Evolutionary conservation across 805 yeast genomes (phyloP), one percentile per base, ranked within the genome.

Genomic region (Komagataella ulmi): DNA sequence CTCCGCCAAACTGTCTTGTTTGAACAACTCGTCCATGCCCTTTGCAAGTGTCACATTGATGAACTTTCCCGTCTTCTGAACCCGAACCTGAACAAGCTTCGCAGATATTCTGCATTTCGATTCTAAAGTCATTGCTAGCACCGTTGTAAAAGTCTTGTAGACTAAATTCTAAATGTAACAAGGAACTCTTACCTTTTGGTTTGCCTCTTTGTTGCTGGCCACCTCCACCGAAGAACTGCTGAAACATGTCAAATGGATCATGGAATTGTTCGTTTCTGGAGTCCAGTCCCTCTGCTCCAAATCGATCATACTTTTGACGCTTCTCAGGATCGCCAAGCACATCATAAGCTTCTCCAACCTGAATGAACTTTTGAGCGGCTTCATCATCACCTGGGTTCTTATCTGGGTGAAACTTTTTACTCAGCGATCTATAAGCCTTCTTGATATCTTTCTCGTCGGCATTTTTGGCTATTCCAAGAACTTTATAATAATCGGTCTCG

Each of bases 291-390:
- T 83, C 91, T 54, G 77, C 80, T 30, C 99, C 99, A 60, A 72
- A 85, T 49, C 72, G 71, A 65, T 90, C 96, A 65, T 81, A 90
- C 10, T 80, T 72, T 24, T 71, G 59, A 54, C 84, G 76, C 65
- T 86, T 85, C 52, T 85, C 87, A 3, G 75, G 63, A 62, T 88
- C 88, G 56, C 80, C 76, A 55, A 89, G 73, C 10, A 88, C 85
- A 52, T 89, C 97, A 65, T 91, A 91, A 0, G 98, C 98, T 61
- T 85, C 95, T 14, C 96, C 96, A 24, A 93, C 77, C 66, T 89
- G 95, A 50, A 93, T 83, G 64, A 90, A 93, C 67, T 79, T 83
- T 49, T 85, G 83, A 57, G 87, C 89, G 1, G 97, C 96, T 24
- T 77, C 84, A 7, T 87, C 88, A 58, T 83, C 79, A 6, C 83